Evolutionary conservation across 352 stramenopile genomes (phyloP), one percentile per base, ranked within the genome.

Genomic region (Pythium myriotylum): DNA sequence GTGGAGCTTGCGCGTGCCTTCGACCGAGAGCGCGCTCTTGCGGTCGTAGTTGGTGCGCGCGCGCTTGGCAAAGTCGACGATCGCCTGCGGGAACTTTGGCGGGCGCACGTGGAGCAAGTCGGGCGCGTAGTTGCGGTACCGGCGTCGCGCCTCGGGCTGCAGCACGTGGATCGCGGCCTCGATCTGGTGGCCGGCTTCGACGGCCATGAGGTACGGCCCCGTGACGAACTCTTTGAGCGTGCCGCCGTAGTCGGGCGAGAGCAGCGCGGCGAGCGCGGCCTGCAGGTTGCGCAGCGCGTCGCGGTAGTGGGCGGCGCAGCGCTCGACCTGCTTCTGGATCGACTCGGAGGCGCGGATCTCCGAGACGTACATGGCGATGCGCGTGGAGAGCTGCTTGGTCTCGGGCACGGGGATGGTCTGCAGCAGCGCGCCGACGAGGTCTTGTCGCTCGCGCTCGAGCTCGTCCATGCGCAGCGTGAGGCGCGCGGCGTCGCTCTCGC

Each of bases 181-280:
- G 55, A 94, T 81, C 29, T 89, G 67, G 54, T 91, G 82, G 12
- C 76, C 75, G 24, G 85, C 82, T 51, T 94, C 85, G 43, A 92
- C 73, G 6, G 82, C 79, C 16, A 88, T 64, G 23, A 81, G 65
- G 61, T 82, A 94, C 14, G 81, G 81, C 0, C 81, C 81, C 40
- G 73, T 80, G 29, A 78, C 74, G 47, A 94, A 94, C 35, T 91
- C 85, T 64, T 77, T 86, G 27, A 83, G 65, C 10, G 77, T 81
- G 24, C 83, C 70, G 19, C 76, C 74, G 65, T 91, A 92, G 50
- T 84, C 65, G n/a, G 80, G 75, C 19, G 81, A 77, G 23, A 92
- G 77, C 4, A 94, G 67, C 0, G 74, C 76, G 0, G 79, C 74
- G 58, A 94, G 77, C 22, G 85, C 85, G 62, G 73, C 73, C 41